A percentile compares a stretch with the other conserved stretches of the same genome.
Conservation (phyloP, 2,329 filamentous ascomycete genomes). For the Lachnellula suecica region DNA sequence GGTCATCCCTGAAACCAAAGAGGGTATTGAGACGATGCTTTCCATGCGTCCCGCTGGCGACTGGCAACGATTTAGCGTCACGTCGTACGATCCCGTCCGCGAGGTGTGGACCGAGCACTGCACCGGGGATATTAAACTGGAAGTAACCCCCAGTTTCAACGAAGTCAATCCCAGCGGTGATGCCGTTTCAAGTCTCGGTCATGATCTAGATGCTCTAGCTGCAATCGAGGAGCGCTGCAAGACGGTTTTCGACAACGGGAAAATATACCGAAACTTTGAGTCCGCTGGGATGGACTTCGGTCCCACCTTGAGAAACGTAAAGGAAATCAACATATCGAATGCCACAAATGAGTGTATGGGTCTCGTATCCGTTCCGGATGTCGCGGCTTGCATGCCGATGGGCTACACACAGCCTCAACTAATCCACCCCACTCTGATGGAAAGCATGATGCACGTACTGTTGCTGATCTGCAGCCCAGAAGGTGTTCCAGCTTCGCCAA, state of each 20-base stretch:
- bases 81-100: constrained; percentile 28
- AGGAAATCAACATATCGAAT: constrained; percentile 4
- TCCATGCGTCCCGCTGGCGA: not conserved
- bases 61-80: constrained; percentile 5
- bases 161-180: constrained; percentile 25
- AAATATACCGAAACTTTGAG: constrained; percentile 28
- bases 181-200: constrained; percentile 14
- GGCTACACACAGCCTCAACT: constrained; percentile 32
- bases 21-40: not conserved
- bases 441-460: constrained; percentile 34
- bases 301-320: constrained; percentile 29
- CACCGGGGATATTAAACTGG: constrained; percentile 26
- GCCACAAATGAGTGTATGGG: not conserved
- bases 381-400: constrained; percentile 33
- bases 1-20: not conserved
- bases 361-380: constrained; percentile 13
- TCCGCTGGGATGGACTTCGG: constrained; percentile 33
- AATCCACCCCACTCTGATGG: constrained; percentile 37
- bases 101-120: constrained; percentile 35
- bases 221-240: constrained; percentile 21
- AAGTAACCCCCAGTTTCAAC: constrained; percentile 9
- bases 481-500: constrained; percentile 25
- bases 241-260: constrained; percentile 24
- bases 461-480: constrained; percentile 27
- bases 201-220: constrained; percentile 16